A percentile compares a stretch with the other conserved stretches of the same genome.
phyloP scores from a whole-genome alignment of 495 filamentous ascomycete species.

The Umbilicaria muhlenbergii region DNA sequence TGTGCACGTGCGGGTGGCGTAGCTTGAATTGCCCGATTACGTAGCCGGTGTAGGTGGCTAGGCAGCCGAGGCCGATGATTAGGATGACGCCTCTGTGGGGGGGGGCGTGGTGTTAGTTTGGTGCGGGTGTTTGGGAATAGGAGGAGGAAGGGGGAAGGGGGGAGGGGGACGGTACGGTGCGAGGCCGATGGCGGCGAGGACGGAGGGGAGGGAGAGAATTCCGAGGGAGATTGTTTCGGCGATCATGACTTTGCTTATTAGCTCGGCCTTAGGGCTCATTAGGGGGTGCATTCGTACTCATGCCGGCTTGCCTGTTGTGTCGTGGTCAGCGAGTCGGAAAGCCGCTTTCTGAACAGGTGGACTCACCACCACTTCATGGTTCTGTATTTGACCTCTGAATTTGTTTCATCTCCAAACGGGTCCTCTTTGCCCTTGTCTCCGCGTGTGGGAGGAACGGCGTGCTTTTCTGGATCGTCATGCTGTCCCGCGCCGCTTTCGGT shows the following conservation, averaged over 20 bases:
- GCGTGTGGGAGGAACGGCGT: neutral
- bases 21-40: slow-evolving; percentile 67
- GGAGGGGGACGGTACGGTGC: slow-evolving; percentile 17
- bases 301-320: slow-evolving; percentile 18
- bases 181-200: slow-evolving; percentile 50
- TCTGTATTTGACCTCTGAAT: slow-evolving; percentile 27
- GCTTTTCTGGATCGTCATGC: neutral
- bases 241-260: slow-evolving; percentile 36
- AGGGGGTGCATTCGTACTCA: slow-evolving; percentile 10
- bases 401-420: slow-evolving; percentile 27
- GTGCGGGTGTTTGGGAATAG: neutral
- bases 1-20: slow-evolving; percentile 52
- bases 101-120: neutral
- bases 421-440: slow-evolving; percentile 9
- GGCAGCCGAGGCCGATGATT: slow-evolving; percentile 42
- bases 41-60: slow-evolving; percentile 64
- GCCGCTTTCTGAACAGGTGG: neutral
- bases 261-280: slow-evolving; percentile 1
- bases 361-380: slow-evolving; percentile 27
- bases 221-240: slow-evolving; percentile 64
- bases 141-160: no score
- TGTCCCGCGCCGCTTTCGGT: slow-evolving; percentile 1
- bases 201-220: slow-evolving; percentile 45
- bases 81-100: slow-evolving; percentile 31
- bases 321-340: neutral